A percentile compares a stretch with the other conserved stretches of the same genome.
Conservation (phyloP, 2,329 filamentous ascomycete species). For the Coniochaeta ligniaria region DNA sequence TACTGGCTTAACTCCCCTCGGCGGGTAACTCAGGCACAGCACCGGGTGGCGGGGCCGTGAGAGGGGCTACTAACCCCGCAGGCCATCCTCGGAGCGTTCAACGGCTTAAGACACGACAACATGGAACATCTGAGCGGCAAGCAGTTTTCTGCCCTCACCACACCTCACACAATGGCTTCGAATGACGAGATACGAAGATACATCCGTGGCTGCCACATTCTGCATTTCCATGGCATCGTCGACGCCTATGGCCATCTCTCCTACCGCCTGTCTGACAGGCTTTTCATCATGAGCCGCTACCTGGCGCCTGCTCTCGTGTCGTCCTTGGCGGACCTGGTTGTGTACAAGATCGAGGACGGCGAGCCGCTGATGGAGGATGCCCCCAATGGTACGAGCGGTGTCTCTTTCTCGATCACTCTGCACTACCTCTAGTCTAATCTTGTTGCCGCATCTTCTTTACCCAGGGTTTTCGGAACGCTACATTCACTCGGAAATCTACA, state of each 20-base stretch:
- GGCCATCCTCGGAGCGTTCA: no score
- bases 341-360: slow-evolving; percentile 34
- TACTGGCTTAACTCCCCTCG: no score
- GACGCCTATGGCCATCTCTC: slow-evolving; percentile 50
- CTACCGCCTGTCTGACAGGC: slow-evolving; percentile 31
- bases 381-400: neutral
- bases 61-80: no score
- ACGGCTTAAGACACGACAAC: no score
- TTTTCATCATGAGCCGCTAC: slow-evolving; percentile 40
- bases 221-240: slow-evolving; percentile 41
- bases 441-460: slow-evolving; percentile 12
- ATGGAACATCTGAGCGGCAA: no score
- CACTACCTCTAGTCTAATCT: slow-evolving; percentile 11
- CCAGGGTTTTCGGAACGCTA: slow-evolving; percentile 34
- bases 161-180: neutral
- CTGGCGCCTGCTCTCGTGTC: slow-evolving; percentile 39
- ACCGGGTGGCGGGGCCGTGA: no score
- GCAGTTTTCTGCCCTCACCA: neutral
- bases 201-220: slow-evolving; percentile 30
- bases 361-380: neutral
- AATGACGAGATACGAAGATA: neutral
- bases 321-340: slow-evolving; percentile 33
- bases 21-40: no score
- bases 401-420: slow-evolving; percentile 26
- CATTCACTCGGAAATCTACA: slow-evolving; percentile 40